Conservation (phyloP, 495 filamentous ascomycete genomes). For the Aspergillus panamensis region DNA sequence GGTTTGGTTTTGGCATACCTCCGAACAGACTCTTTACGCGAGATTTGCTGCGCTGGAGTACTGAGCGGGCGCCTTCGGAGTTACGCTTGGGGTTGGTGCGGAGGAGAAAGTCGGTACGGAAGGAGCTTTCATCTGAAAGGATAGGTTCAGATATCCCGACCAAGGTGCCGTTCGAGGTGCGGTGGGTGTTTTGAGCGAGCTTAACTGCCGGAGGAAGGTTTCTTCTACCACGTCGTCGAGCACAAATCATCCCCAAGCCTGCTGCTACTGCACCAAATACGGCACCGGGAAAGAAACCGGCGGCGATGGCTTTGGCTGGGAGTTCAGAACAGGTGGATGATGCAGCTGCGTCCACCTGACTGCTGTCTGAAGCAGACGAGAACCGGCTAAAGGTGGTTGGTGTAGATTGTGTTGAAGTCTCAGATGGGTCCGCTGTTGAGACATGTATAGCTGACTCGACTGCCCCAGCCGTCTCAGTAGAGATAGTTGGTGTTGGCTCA, state of each 20-base stretch:
- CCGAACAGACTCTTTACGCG: conserved; percentile 40
- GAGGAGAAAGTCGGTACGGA: conserved; percentile 59
- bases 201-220: conserved; percentile 17
- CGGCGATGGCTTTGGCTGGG: conserved; percentile 51
- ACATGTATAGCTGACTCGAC: conserved; percentile 3
- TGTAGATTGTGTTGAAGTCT: conserved; percentile 20
- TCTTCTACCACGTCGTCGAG: conserved; percentile 33
- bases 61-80: conserved; percentile 33
- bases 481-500: background rate
- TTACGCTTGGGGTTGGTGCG: conserved; percentile 26
- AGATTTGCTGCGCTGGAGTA: conserved; percentile 35
- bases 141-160: conserved; percentile 57
- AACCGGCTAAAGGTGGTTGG: conserved; percentile 8
- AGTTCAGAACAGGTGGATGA: conserved; percentile 38
- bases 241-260: conserved; percentile 41
- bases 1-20: conserved; percentile 3
- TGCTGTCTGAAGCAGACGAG: conserved; percentile 21
- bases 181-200: conserved; percentile 28
- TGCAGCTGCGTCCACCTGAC: conserved; percentile 14
- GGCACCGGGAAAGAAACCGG: conserved; percentile 63
- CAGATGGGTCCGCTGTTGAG: conserved; percentile 18
- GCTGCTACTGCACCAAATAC: conserved; percentile 50
- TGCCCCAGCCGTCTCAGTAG: background rate
- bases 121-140: conserved; percentile 43
- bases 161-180: conserved; percentile 41